Base-by-base conservation (phyloP, 2,329 filamentous ascomycete genomes). In the Ceratocystis papillata region DNA sequence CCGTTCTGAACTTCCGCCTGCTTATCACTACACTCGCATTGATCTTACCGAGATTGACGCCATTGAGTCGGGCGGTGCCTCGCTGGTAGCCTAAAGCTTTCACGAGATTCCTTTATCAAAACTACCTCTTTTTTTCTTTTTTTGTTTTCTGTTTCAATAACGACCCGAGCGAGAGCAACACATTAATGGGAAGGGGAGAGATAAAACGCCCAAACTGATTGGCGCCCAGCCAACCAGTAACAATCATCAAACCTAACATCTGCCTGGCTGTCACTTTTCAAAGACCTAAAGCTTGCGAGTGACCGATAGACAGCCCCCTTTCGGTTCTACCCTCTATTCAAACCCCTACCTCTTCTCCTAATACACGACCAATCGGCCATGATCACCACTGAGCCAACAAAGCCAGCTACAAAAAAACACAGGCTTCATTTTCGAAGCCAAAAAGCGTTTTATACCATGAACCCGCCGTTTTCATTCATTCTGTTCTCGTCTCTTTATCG, bases 11-110 rank as follows among this genome's bases (percentile, higher is more conserved):
- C 85, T 99, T 28, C 93, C 94, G 20, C 75, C 80, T 69, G 85
- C 93, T 72, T 99, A 96, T 83, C 85, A 87, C 73, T 83, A 90
- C 70, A 79, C 83, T 62, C 82, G 85, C 12, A 88, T 92, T 77
- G 87, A 83, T 46, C 77, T 86, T 71, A 86, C 86, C 55, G 94
- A 99, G 83, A 99, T 99, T 68, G 94, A 97, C 76, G 92, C 91
- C 25, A 83, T 99, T 73, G 91, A 96, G 83, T 94, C 90, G 66
- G 94, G 92, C 65, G 94, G 94, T 67, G 94, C 93, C 44, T 77
- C 81, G 45, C 74, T 80, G 2, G 63, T 67, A 10, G 66, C 66
- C 57, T 67, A 67, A 65, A 63, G 10, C n/a, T 59, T 37, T 37
- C 33, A 37, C 33, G 33, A 37, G 10, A 37, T 37, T 25, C 53